A percentile compares a stretch with the other conserved stretches of the same genome.
Evolutionary conservation across 108 stramenopile species (phyloP).

Genomic region (Hondaea fermentalgiana): DNA sequence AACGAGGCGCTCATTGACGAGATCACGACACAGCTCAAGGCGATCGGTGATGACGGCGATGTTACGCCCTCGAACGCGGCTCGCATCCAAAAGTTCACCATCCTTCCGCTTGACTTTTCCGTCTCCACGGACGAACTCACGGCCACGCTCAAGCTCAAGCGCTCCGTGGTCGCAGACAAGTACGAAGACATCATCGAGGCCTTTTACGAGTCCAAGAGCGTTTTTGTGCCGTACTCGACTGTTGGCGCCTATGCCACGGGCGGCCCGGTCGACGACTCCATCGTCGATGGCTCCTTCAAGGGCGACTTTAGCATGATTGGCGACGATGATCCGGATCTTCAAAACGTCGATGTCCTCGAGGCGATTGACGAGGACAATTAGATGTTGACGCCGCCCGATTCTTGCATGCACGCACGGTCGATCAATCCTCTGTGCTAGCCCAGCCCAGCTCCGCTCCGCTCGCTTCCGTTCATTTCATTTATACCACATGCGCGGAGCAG

Average conservation of each 20-base stretch:
- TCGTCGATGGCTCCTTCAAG: neutral
- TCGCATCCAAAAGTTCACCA: slow-evolving; percentile 49
- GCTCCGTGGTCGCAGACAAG: slow-evolving; percentile 54
- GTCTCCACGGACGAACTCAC: slow-evolving; percentile 65
- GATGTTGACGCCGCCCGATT: no score
- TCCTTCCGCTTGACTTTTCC: slow-evolving; percentile 53
- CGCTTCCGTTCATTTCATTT: no score
- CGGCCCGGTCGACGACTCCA: neutral
- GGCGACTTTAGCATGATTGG: no score
- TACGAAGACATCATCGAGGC: slow-evolving; percentile 42
- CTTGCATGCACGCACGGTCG: no score
- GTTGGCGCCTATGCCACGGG: neutral
- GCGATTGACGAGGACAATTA: no score
- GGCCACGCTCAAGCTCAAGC: slow-evolving; percentile 69
- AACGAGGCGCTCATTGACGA: slow-evolving; percentile 16
- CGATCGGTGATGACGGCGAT: neutral
- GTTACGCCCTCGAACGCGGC: slow-evolving; percentile 58
- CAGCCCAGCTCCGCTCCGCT: no score
- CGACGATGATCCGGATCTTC: no score
- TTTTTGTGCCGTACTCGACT: neutral
- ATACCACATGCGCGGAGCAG: no score
- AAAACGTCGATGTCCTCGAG: no score
- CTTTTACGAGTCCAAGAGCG: slow-evolving; percentile 28
- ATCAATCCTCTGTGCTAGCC: no score
- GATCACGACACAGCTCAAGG: slow-evolving; percentile 22